phyloP scores from a whole-genome alignment of 768 basidiomycete genomes.

The Suillus tomentosus region DNA sequence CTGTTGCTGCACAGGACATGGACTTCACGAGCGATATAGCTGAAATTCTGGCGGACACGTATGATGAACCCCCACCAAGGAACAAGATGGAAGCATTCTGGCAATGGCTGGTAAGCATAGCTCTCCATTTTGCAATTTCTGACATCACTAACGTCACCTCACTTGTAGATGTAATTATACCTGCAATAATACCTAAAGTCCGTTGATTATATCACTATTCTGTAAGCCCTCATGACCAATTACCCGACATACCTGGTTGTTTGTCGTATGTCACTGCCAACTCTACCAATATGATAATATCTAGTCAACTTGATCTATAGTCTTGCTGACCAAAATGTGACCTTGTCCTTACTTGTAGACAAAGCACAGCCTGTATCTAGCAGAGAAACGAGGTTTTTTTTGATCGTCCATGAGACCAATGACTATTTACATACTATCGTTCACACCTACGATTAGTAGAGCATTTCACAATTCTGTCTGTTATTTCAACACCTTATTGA shows the following conservation, averaged over 20 bases:
- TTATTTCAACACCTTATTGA: too few species aligned
- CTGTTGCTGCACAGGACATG: conserved; percentile 60
- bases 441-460: too few species aligned
- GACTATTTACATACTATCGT: too few species aligned
- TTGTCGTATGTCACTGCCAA: background rate
- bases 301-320: background rate
- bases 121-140: background rate
- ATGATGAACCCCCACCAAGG: conserved; percentile 70
- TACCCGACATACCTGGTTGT: background rate
- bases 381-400: background rate
- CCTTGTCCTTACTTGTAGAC: background rate
- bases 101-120: conserved; percentile 69
- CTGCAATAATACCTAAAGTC: conserved; percentile 3
- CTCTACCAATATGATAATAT: conserved; percentile 7
- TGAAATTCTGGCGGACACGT: conserved; percentile 69
- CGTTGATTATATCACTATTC: background rate
- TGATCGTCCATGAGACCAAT: too few species aligned
- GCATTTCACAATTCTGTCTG: too few species aligned
- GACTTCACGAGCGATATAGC: conserved; percentile 77
- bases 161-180: conserved; percentile 8
- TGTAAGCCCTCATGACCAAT: background rate
- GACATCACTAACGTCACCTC: conserved; percentile 3
- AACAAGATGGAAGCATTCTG: conserved; percentile 73
- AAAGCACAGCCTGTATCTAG: too few species aligned
- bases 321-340: background rate